Base-by-base conservation (phyloP, 805 yeast species). In the Lachancea waltii region DNA sequence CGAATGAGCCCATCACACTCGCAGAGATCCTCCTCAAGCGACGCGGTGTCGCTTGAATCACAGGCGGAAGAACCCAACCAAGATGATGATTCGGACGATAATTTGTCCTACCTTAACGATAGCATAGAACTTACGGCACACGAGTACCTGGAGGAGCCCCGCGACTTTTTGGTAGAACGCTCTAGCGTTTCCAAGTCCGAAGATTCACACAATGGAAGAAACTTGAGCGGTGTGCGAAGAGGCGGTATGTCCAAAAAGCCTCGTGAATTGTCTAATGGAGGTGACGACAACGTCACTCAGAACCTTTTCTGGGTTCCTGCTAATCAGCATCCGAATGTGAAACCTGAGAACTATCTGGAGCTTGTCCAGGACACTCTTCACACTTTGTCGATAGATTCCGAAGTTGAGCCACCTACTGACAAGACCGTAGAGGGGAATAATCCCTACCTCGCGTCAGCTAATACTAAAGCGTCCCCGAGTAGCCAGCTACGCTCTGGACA, bases 271-370 rank as follows among this genome's bases (percentile, higher is more conserved):
- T 13, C 27, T 5, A 20, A 10, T 4, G 5, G n/a, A 14, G 3
- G 9, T 6, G 35, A 30, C 15, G 41, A 33, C 21, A 29, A 49
- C 18, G 23, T 47, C 11, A 62, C 73, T 13, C 72, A 72, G 34
- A 65, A 74, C 41, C 62, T 84, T 22, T 65, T 90, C 38, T 90
- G 98, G 98, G 97, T 92, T 1, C 97, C 97, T 0, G 98, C 97
- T 2, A 78, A 77, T 45, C 70, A 86, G 26, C 98, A 92, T 58
- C 97, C 97, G 1, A 90, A 84, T 51, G 73, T 90, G n/a, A 89
- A 94, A 18, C 97, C 97, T 2, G 94, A 85, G 51, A 85, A 84
- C 50, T 82, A 78, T 63, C 67, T 78, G 46, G 73, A 71, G 47
- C 82, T 81, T 53, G 79, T 83, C 31, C 79, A 79, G 37, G 60